Base-by-base conservation (phyloP, 371 early-diverging fungal genomes). In the Dichotomocladium elegans region DNA sequence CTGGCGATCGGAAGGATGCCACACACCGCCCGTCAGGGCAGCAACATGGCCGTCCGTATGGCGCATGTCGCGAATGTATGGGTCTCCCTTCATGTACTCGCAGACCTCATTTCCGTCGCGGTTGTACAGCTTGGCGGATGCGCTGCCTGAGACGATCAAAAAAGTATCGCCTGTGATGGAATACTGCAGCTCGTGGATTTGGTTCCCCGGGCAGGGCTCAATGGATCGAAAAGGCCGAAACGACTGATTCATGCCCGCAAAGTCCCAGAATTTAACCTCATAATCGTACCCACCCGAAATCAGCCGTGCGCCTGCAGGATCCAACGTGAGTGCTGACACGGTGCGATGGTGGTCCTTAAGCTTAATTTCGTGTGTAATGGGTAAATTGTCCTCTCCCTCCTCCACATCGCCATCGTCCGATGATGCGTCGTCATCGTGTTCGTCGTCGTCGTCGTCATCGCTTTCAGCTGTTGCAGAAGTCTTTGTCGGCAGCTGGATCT, bases 1-100 rank as follows among this genome's bases (percentile, higher is more conserved):
- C 7, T 80, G 67, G 26, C 79, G 79, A 50, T 82, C 80, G 9
- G 44, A 51, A 0, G 95, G 96, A 66, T 90, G 87, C 98, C 98
- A 96, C 25, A 78, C 70, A 24, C 83, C 83, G 22, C 82, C 66
- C 1, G 91, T 93, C 25, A 98, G 57, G 4, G 89, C 83, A 3
- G 90, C 85, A 4, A 92, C 85, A 61, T 98, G 98, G 3, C 98
- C 98, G 41, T 80, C 82, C 9, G 96, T 95, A 29, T 91, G 66
- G 21, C 92, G 73, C 72, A 89, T 66, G 57, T 98, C 98, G 9
- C 91, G 78, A 40, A 98, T 82, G 58, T 98, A 98, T 41, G 92
- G 92, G 64, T 98, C 98, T 12, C 98, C 98, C 55, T 93, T 94
- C 28, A 81, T 78, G 53, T 74, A 94, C 51, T 92, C 92, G 4